Evolutionary conservation across 2,329 filamentous ascomycete genomes (phyloP).

Genomic region (Colletotrichum plurivorum): DNA sequence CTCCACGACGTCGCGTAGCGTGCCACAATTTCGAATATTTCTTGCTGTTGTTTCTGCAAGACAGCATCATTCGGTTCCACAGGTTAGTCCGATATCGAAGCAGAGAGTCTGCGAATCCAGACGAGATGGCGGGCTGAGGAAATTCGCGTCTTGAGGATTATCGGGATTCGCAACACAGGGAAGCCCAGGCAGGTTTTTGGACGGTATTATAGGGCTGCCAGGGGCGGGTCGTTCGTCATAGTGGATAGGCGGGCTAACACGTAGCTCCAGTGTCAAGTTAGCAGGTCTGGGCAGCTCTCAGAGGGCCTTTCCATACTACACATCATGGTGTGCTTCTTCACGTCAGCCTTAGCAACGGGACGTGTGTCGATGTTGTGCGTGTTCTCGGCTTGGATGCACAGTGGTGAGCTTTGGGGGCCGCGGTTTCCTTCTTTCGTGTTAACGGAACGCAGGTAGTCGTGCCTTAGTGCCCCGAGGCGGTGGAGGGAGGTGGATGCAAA

Average conservation of each 20-base stretch:
- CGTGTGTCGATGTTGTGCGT: not conserved
- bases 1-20: not conserved
- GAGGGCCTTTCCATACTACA: not conserved
- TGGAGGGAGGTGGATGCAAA: too few species aligned
- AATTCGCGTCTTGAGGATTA: not conserved
- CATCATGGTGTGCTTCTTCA: not conserved
- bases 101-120: not conserved
- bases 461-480: too few species aligned
- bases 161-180: not conserved
- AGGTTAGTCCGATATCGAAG: too few species aligned
- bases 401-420: not conserved
- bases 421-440: not conserved
- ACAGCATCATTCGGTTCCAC: conserved; percentile 33
- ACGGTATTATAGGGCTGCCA: conserved; percentile 20
- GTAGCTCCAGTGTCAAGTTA: conserved; percentile 21
- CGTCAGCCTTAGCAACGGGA: not conserved
- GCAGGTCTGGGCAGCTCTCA: not conserved
- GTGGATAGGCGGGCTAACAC: conserved; percentile 25
- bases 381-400: not conserved
- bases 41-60: conserved; percentile 14
- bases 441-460: not conserved
- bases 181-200: conserved; percentile 27
- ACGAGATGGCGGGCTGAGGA: not conserved
- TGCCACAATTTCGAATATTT: not conserved
- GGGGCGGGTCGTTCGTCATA: conserved; percentile 25